Conservation (phyloP, 2,329 filamentous ascomycete species). For the Arthrobotrys megalospora region DNA sequence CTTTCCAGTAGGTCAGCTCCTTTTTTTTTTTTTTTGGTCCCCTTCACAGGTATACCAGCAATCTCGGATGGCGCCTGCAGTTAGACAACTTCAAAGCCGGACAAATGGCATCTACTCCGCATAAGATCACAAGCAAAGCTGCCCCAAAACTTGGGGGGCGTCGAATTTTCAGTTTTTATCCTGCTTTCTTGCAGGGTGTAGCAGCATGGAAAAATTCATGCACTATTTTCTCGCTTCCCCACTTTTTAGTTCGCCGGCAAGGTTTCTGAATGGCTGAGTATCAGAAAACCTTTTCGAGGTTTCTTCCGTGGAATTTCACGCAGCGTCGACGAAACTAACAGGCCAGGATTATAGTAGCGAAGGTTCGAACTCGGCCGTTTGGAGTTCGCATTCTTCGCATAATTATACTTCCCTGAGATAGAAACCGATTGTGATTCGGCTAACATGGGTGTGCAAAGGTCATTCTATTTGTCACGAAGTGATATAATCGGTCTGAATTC, state of each 20-base stretch:
- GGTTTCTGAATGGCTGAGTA: conserved; percentile 28
- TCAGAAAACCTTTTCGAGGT: conserved; percentile 22
- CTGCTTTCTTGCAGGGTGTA: conserved; percentile 42
- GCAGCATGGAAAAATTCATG: conserved; percentile 56
- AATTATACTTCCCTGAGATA: conserved; percentile 44
- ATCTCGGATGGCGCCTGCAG: conserved; percentile 11
- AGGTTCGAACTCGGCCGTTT: conserved; percentile 24
- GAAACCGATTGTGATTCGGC: conserved; percentile 20
- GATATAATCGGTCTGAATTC: conserved; percentile 28
- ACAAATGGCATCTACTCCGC: conserved; percentile 56
- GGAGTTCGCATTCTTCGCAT: conserved; percentile 42
- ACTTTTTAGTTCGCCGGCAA: conserved; percentile 51
- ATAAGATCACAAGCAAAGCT: conserved; percentile 43
- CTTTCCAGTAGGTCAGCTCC: background rate
- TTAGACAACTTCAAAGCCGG: conserved; percentile 28
- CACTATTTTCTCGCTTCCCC: conserved; percentile 60
- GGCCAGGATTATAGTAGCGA: conserved; percentile 16
- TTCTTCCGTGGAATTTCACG: conserved; percentile 42
- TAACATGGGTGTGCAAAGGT: conserved; percentile 25
- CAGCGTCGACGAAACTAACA: conserved; percentile 25
- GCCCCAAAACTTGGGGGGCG: conserved; percentile 12
- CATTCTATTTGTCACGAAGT: conserved; percentile 31
- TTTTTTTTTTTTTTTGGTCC: conserved; percentile 20
- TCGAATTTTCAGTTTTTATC: conserved; percentile 42
- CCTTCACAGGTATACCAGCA: background rate